These are phyloP conservation scores for Fusarium sp. DNA, from an alignment of 2,329 filamentous ascomycete species.

Conservation along the genomic window DNA sequence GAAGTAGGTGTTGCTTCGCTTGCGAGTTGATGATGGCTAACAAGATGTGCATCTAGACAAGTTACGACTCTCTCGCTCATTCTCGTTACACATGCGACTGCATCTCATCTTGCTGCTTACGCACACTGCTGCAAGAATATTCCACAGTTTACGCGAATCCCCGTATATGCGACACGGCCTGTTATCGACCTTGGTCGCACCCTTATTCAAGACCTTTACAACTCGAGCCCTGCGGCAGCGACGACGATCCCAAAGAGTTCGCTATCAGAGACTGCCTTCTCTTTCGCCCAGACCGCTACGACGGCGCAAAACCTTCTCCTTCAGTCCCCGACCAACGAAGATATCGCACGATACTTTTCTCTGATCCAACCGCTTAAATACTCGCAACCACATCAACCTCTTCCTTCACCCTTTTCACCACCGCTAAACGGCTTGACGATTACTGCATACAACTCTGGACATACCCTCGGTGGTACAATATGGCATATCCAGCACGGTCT, in stretches of 20 bases:
- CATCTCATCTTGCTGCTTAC: constrained; percentile 91
- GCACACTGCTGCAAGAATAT: constrained; percentile 98
- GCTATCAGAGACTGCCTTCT: constrained; percentile 73
- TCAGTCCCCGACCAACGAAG: constrained; percentile 82
- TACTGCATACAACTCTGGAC: constrained; percentile 96
- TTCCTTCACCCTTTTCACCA: constrained; percentile 87
- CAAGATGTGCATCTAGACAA: constrained; percentile 67
- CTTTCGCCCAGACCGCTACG: constrained; percentile 64
- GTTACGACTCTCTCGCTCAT: constrained; percentile 92
- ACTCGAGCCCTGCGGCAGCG: constrained; percentile 87
- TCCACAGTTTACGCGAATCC: constrained; percentile 89
- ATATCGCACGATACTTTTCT: constrained; percentile 93
- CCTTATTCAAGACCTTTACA: constrained; percentile 90
- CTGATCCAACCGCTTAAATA: constrained; percentile 94
- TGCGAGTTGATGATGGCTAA: constrained; percentile 32
- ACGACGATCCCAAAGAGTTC: constrained; percentile 82
- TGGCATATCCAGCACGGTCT: constrained; percentile 98
- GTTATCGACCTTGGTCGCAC: constrained; percentile 94
- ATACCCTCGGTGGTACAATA: constrained; percentile 95
- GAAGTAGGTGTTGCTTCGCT: constrained; percentile 68
- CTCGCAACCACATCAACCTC: constrained; percentile 92
- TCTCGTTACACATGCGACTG: constrained; percentile 93
- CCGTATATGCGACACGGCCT: constrained; percentile 92
- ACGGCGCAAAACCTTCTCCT: constrained; percentile 68
- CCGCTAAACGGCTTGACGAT: constrained; percentile 92